Conservation (phyloP, 768 basidiomycete genomes). For the Panaeolus papilionaceus region DNA sequence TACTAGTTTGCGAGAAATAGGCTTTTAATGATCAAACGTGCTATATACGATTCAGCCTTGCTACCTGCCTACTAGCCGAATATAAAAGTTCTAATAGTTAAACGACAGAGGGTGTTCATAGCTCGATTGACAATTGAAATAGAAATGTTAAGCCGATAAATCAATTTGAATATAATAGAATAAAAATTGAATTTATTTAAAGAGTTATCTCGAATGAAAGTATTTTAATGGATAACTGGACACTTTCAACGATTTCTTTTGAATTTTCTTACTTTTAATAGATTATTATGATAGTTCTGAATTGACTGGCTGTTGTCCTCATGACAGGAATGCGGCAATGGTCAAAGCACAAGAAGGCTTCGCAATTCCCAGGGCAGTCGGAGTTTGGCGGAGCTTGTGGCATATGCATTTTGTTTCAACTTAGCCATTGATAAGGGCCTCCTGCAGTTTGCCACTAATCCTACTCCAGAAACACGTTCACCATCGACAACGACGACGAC, state of each 20-base stretch:
- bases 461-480: conserved; percentile 9
- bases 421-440: conserved; percentile 13
- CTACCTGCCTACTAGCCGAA: background rate
- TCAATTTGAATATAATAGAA: background rate
- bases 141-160: background rate
- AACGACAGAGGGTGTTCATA: background rate
- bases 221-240: background rate
- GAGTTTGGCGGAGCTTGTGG: conserved; percentile 14
- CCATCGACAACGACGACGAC: background rate
- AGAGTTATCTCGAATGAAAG: conserved; percentile 10
- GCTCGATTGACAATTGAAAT: background rate
- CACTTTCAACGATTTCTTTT: background rate
- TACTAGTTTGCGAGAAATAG: conserved; percentile 33
- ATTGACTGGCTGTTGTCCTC: conserved; percentile 7
- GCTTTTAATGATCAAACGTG: conserved; percentile 27
- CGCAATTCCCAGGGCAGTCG: conserved; percentile 12
- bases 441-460: conserved; percentile 10
- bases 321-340: conserved; percentile 11
- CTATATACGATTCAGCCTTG: background rate
- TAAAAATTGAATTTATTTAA: background rate
- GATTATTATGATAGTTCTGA: background rate
- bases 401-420: conserved; percentile 13
- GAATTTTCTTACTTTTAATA: background rate
- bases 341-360: conserved; percentile 14
- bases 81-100: background rate